These are phyloP conservation scores for Microdochium paspali DNA, from an alignment of 2,329 filamentous ascomycete species.

Conservation along the genomic window DNA sequence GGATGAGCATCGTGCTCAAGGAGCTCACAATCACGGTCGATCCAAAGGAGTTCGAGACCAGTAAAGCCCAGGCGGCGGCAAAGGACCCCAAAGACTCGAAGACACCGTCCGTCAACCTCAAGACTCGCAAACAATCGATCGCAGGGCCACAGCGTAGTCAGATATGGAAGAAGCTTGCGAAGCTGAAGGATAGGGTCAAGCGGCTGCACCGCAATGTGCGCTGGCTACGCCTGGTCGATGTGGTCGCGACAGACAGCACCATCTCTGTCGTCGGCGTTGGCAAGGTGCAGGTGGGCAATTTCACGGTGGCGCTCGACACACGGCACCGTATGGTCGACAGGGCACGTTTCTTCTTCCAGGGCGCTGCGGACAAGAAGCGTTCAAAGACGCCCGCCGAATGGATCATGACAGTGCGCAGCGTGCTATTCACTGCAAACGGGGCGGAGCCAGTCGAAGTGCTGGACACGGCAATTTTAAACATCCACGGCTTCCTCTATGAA, in stretches of 20 bases:
- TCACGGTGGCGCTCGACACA: slow-evolving; percentile 84
- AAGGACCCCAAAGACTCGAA: slow-evolving; percentile 8
- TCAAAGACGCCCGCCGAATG: slow-evolving; percentile 79
- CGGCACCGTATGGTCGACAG: slow-evolving; percentile 84
- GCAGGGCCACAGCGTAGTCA: slow-evolving; percentile 40
- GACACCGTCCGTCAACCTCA: slow-evolving; percentile 17
- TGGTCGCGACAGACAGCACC: slow-evolving; percentile 74
- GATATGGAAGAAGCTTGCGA: slow-evolving; percentile 72
- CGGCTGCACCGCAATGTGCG: slow-evolving; percentile 75
- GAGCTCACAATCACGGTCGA: slow-evolving; percentile 82
- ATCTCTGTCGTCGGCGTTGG: slow-evolving; percentile 74
- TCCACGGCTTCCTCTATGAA: slow-evolving; percentile 84
- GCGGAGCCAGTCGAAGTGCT: slow-evolving; percentile 78
- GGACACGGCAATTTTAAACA: slow-evolving; percentile 78
- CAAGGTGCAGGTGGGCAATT: slow-evolving; percentile 71
- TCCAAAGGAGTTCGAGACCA: slow-evolving; percentile 52
- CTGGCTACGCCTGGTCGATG: slow-evolving; percentile 82
- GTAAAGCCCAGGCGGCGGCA: slow-evolving; percentile 24
- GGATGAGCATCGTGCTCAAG: slow-evolving; percentile 81
- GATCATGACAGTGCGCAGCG: slow-evolving; percentile 77
- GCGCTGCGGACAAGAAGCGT: slow-evolving; percentile 49
- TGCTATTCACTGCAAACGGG: slow-evolving; percentile 81
- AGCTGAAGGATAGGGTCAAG: slow-evolving; percentile 78
- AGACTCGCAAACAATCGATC: slow-evolving; percentile 17
- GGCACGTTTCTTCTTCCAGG: slow-evolving; percentile 78